Evolutionary conservation across 352 stramenopile species (phyloP), one percentile per base, ranked within the genome.

Genomic region (Phytophthora sp.): DNA sequence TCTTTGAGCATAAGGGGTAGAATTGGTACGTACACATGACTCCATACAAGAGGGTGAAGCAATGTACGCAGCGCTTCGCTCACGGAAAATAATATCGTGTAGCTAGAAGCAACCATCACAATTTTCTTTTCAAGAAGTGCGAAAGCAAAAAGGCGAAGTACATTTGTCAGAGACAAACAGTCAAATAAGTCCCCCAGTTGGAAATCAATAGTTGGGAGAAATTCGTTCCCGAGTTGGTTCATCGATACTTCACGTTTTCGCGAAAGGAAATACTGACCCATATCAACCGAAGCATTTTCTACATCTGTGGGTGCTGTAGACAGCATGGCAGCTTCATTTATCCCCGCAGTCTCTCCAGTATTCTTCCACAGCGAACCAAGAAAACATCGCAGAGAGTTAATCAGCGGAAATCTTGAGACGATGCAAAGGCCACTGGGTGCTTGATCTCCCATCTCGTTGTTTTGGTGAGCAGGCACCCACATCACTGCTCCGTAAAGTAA

Each of bases 21-120:
- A 17, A 95, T 68, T 0, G 84, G 87, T 0, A 84, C 84, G 55
- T 90, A 96, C 18, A 93, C 65, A 65, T 95, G 88, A 59, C 79
- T 85, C 88, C 88, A 96, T 0, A 70, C 43, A 1, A 96, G 69
- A 10, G 88, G 88, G 32, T 66, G 48, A 13, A 94, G 58, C 13
- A 95, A 49, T 0, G 63, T 13, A 18, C 74, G 68, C 3, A 94
- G 48, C 1, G 82, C 59, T 32, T 93, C 84, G 11, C 79, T 70
- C 5, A 85, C 82, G 0, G 71, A 77, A 15, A 90, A 72, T 3
- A 94, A 49, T 11, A 91, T 58, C 2, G 82, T 91, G 46, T 88
- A 89, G 24, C 79, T 87, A 0, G 79, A 88, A 0, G 78, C 74
- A 0, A 94, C 79, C 2, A 94, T 60, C 34, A 92, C 62, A n/a